phyloP scores from a whole-genome alignment of 2,329 filamentous ascomycete genomes.

The Trichoderma cornu-damae region DNA sequence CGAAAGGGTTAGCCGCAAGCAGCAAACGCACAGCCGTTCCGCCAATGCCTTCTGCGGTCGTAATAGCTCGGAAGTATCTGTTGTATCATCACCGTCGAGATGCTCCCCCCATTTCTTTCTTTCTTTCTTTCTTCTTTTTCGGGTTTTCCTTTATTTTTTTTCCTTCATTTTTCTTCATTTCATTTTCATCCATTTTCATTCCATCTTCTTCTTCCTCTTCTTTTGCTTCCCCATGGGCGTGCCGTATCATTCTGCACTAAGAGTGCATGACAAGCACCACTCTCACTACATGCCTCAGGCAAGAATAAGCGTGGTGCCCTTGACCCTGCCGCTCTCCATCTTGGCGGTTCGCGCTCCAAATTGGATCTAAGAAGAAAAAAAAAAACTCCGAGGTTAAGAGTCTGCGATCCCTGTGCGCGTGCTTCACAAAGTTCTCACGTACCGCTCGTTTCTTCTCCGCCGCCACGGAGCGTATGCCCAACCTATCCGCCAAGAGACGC shows the following conservation, averaged over 20 bases:
- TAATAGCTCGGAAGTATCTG: constrained; percentile 71
- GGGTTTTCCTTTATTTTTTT: too few relatives aligned
- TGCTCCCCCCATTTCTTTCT: too few relatives aligned
- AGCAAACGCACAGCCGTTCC: constrained; percentile 45
- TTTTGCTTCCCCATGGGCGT: neutral
- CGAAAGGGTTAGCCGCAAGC: constrained; percentile 42
- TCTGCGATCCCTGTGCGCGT: neutral
- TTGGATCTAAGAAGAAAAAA: constrained; percentile 58
- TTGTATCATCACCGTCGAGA: constrained; percentile 58
- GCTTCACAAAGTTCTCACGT: constrained; percentile 2
- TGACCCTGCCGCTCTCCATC: constrained; percentile 66
- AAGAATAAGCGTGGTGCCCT: constrained; percentile 59
- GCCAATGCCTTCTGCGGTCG: constrained; percentile 21
- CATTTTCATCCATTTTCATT: too few relatives aligned
- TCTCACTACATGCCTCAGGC: constrained; percentile 34
- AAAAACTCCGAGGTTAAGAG: neutral
- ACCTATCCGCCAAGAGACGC: constrained; percentile 65
- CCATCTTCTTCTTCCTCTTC: too few relatives aligned
- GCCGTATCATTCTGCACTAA: neutral
- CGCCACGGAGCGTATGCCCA: constrained; percentile 68
- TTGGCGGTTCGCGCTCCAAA: constrained; percentile 79
- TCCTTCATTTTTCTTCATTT: too few relatives aligned
- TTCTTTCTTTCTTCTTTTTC: too few relatives aligned
- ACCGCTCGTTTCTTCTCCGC: constrained; percentile 68
- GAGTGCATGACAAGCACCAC: neutral